phyloP scores from a whole-genome alignment of 495 filamentous ascomycete genomes.

The Niebla homalea region DNA sequence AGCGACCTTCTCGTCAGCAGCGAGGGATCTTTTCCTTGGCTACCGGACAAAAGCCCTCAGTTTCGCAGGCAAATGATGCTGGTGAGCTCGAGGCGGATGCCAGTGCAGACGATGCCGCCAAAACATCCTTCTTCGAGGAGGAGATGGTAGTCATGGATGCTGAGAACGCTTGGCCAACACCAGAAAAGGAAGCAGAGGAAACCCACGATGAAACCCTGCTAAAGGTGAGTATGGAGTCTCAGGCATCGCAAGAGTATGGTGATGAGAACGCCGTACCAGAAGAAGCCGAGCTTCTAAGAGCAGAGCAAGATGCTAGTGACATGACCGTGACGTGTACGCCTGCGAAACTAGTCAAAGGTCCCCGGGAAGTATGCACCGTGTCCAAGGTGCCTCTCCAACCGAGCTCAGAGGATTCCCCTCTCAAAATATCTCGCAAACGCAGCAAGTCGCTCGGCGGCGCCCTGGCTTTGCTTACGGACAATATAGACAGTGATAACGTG shows the following conservation, averaged over 20 bases:
- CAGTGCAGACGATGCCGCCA: conserved; percentile 19
- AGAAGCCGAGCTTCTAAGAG: conserved; percentile 30
- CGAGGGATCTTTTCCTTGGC: conserved; percentile 33
- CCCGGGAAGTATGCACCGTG: conserved; percentile 49
- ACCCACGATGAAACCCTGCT: conserved; percentile 20
- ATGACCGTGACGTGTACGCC: conserved; percentile 17
- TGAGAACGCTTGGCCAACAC: conserved; percentile 19
- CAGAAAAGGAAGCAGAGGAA: conserved; percentile 10
- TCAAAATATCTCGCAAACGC: conserved; percentile 42
- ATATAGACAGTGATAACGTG: conserved; percentile 16
- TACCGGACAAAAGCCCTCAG: neutral
- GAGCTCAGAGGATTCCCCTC: conserved; percentile 47
- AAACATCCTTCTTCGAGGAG: conserved; percentile 41
- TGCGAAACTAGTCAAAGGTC: conserved; percentile 24
- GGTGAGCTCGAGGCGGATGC: neutral
- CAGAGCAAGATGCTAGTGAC: conserved; percentile 11
- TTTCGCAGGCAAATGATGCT: neutral
- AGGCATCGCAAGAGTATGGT: conserved; percentile 48
- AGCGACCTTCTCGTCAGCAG: conserved; percentile 20
- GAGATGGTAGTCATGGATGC: conserved; percentile 38
- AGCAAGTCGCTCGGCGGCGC: conserved; percentile 32
- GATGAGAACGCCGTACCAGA: conserved; percentile 48
- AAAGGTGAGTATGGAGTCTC: conserved; percentile 25
- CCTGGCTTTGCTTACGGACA: conserved; percentile 16
- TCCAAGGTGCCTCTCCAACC: conserved; percentile 65